Evolutionary conservation across 106 monocot genomes (phyloP).

Genomic region (Posidonia australis): DNA sequence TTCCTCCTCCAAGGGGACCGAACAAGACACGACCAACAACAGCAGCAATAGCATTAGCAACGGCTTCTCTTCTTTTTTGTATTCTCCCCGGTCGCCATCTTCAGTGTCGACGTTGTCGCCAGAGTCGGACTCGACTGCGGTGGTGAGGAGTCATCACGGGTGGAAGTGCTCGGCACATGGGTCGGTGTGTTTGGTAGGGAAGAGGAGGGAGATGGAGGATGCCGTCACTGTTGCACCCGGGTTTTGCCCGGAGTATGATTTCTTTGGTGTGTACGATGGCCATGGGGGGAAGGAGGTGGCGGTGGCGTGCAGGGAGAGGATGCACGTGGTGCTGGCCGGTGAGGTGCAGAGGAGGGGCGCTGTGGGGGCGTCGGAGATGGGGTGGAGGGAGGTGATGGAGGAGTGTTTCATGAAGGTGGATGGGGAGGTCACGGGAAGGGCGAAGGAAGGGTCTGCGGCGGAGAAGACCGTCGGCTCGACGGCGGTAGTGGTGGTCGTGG

Average conservation of each 20-base stretch:
- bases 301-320: slow-evolving; percentile 39
- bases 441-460: slow-evolving; percentile 6
- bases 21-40: not conserved
- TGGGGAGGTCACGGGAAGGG: slow-evolving; percentile 25
- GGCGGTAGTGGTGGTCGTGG: slow-evolving; percentile 61
- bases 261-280: slow-evolving; percentile 72
- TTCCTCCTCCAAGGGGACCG: not conserved
- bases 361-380: not conserved
- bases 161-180: slow-evolving; percentile 21
- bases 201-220: slow-evolving; percentile 60
- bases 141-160: not conserved
- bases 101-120: not conserved
- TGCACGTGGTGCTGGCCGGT: slow-evolving; percentile 58
- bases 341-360: slow-evolving; percentile 25
- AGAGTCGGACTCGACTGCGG: not conserved
- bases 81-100: not conserved
- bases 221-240: slow-evolving; percentile 18
- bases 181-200: slow-evolving; percentile 38
- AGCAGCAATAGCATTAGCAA: not conserved
- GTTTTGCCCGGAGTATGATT: slow-evolving; percentile 21
- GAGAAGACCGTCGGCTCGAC: slow-evolving; percentile 70
- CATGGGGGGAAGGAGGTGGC: slow-evolving; percentile 56
- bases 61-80: not conserved
- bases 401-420: slow-evolving; percentile 48
- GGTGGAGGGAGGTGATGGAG: slow-evolving; percentile 38